Evolutionary conservation across 1,139 yeast genomes (phyloP).

Genomic region (Nakaseomyces delphensis): DNA sequence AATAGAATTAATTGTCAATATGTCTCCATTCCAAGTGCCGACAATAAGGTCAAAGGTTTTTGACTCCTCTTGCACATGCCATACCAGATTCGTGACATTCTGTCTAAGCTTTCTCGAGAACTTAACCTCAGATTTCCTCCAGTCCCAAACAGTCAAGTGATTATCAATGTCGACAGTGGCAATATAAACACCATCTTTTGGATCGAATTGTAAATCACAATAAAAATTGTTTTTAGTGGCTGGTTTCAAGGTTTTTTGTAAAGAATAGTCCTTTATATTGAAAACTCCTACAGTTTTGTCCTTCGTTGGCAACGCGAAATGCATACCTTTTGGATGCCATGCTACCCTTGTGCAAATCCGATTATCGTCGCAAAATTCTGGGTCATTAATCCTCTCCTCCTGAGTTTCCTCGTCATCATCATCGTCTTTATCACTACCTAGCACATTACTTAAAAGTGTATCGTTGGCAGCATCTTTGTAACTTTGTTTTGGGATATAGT

Average conservation of each 20-base stretch:
- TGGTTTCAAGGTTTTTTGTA: conserved; percentile 28
- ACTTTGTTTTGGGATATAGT: conserved; percentile 32
- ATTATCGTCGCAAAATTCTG: conserved; percentile 31
- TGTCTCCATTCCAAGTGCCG: conserved; percentile 51
- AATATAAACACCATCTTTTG: conserved; percentile 44
- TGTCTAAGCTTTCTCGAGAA: conserved; percentile 24
- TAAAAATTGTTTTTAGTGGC: conserved; percentile 26
- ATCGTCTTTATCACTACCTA: conserved; percentile 22
- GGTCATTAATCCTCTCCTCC: conserved; percentile 23
- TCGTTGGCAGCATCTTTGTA: conserved; percentile 29
- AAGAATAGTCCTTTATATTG: conserved; percentile 21
- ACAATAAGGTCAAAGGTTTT: conserved; percentile 29
- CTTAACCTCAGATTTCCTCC: conserved; percentile 29
- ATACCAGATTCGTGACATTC: conserved; percentile 29
- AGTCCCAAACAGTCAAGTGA: conserved; percentile 50
- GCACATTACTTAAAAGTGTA: conserved; percentile 13
- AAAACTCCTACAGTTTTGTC: conserved; percentile 29
- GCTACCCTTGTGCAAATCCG: conserved; percentile 38
- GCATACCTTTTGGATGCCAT: conserved; percentile 59
- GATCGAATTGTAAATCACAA: conserved; percentile 50
- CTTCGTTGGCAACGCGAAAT: conserved; percentile 49
- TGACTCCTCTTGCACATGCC: conserved; percentile 24
- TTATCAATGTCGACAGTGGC: conserved; percentile 48
- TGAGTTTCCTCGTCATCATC: conserved; percentile 33
- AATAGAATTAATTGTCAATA: conserved; percentile 35